Base-by-base conservation (phyloP, 768 basidiomycete species). In the Galerina sulciceps region DNA sequence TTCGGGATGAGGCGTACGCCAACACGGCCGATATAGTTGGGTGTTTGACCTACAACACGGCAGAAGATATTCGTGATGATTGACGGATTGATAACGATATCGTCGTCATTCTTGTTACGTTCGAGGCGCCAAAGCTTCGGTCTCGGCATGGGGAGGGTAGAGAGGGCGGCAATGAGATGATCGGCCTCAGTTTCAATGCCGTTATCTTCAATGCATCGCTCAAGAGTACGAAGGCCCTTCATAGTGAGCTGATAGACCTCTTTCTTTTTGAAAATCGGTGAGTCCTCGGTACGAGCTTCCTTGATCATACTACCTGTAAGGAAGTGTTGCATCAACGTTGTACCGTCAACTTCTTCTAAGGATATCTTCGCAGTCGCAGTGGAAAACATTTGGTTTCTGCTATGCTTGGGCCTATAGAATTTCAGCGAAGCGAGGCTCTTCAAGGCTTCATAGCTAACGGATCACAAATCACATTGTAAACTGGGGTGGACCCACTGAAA, bases 381-480 rank as follows among this genome's bases (percentile, higher is more conserved):
- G 11, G 18, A 13, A 3, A 15, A 14, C 18, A 17, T 20, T 17
- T 13, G 50, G n/a, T 41, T 45, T 6, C 26, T 36, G 22, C 50
- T 31, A 35, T 26, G 23, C 6, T 51, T 15, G 4, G 60, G 53
- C 14, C 60, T 36, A 15, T 53, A 22, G 23, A 57, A 42, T 34
- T 57, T 53, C 13, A 61, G 17, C 20, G 55, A 57, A 10, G 43
- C 55, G 20, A 61, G 46, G 26, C 51, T 49, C 35, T 57, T 52
- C 22, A 61, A 1, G 10, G 60, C 60, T 36, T 61, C 60, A n/a
- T 53, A 36, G 26, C 60, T 61, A 26, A 23, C 15, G n/a, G n/a
- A 43, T 10, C n/a, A 9, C 26, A 57, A 38, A 45, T 35, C 8
- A 10, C 17, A 43, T 18, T 34, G 35, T 10, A 10, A 31, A 17